Evolutionary conservation across 176 grass and related monocot genomes (phyloP), one percentile per base, ranked within the genome.

Genomic region (Phragmites australis): DNA sequence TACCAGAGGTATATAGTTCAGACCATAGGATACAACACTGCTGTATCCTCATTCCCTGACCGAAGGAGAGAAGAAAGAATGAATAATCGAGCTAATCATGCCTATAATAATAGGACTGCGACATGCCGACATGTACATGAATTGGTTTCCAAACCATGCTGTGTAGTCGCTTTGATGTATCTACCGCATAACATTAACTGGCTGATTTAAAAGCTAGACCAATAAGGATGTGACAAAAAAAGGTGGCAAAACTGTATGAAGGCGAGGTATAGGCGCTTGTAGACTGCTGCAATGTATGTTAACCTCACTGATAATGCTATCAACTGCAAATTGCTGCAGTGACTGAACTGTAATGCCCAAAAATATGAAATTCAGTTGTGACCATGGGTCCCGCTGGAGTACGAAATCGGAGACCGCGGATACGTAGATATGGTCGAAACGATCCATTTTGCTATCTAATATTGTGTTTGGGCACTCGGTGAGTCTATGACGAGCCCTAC

Each of bases 121-220:
- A 57, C 62, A 52, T 72, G 47, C n/a, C n/a, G n/a, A n/a, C n/a
- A 65, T 86, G 68, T 81, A 84, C 87, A 76, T 40, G 55, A 67
- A 68, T 29, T 82, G 10, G 2, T 42, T 46, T 51, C 10, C 30
- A 27, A 23, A 61, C 45, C 26, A 22, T 40, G 22, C 16, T 59
- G 4, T 59, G 43, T 59, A 42, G 12, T 45, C 51, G 45, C 27
- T 66, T 40, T 53, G 30, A 21, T 51, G 26, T 16, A 58, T 65
- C 80, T 67, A 80, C 21, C 54, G 65, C 42, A 63, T 48, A 65
- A 26, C 15, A 68, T 5, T 74, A 7, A 51, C 14, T 25, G 45
- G 26, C 10, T 26, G 22, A 26, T 57, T n/a, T 56, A n/a, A 59
- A 59, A 30, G 57, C 29, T 30, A 13, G 5, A 30, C 26, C 26